Evolutionary conservation across 108 stramenopile genomes (phyloP), one percentile per base, ranked within the genome.

Genomic region (Cyclostephanos invisitatus): DNA sequence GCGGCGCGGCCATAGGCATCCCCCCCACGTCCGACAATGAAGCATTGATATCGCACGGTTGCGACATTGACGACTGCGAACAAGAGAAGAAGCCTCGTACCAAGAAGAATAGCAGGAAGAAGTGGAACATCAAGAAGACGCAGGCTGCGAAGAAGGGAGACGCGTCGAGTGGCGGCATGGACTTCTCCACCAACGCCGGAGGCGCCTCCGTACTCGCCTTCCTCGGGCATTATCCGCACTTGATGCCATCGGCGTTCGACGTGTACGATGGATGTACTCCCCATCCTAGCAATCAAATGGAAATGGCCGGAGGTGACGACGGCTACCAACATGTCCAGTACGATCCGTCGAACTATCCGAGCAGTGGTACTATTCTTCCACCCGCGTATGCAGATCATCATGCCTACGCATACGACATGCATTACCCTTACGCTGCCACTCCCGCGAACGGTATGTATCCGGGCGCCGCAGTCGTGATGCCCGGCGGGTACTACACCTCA

Each of bases 161-260:
- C 17, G 5, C 3, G 36, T 37, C 20, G 3, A 40, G 60, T 14
- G 36, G 29, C 0, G 40, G 37, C 37, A n/a, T 27, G 22, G 53
- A n/a, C 28, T 42, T 61, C 37, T 38, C 60, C 15, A 61, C 60
- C 37, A 61, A 61, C 40, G 37, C 60, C 18, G 60, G 29, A 38
- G 60, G 60, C 21, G 60, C 60, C 4, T 61, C 60, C 3, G 60
- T 42, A 0, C 60, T 61, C 21, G 60, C 60, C 9, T n/a, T 61
- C 11, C 60, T 61, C 21, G 36, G 60, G 4, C 60, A 61, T 18
- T 61, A 61, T 44, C n/a, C 60, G 37, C 40, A 61, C 18, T 38
- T 37, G 2, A 36, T 36, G 28, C 60, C 36, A n/a, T 42, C 60
- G 9, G 18, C 40, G 18, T 21, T 42, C 5, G 36, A 37, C 10